Evolutionary conservation across 1,284 basidiomycete species (phyloP), one percentile per base, ranked within the genome.

Genomic region (Phellinidium pouzarii): DNA sequence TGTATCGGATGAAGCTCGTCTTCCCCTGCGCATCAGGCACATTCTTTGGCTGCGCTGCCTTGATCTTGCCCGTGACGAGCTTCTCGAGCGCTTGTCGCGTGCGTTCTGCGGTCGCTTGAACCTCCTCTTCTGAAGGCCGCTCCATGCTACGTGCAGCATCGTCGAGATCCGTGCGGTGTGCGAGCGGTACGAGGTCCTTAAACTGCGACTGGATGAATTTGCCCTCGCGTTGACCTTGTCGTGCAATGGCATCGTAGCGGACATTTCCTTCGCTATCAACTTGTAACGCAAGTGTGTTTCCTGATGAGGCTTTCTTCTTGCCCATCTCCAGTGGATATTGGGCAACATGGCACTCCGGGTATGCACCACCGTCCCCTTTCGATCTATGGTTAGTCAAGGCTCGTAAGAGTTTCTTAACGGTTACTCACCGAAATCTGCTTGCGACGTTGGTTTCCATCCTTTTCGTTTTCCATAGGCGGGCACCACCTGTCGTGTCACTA

Each of bases 241-340:
- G 87, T 4, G 94, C 95, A 60, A 99, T 97, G 53, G 91, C 93
- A 69, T 96, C 95, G 68, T 98, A 99, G 58, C 92, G 85, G 50
- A 98, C 92, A 59, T 93, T 94, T 29, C 96, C 96, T 65, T 98
- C 94, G 50, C 82, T 83, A 64, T 99, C 96, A 9, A 98, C 94
- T 75, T 96, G 94, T 2, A 99, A 79, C 7, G 96, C 93, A 7
- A 99, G 79, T 0, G 94, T 96, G 62, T 94, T 94, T 5, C 94
- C 94, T 20, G 90, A 83, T 2, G 87, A 84, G 1, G 88, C 83
- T 90, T 93, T 93, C 78, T 95, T 96, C 68, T 84, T 82, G 49
- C 95, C 95, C 81, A 99, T 87, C 58, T 94, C 92, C 59, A 97
- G 68, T 5, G 95, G 95, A 71, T 97, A 99, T 67, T 99, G 95